Percentiles rank a stretch among this genome's conserved stretches.
Evolutionary conservation across 2,329 filamentous ascomycete species (phyloP).

Genomic region (Hortaea werneckii): DNA sequence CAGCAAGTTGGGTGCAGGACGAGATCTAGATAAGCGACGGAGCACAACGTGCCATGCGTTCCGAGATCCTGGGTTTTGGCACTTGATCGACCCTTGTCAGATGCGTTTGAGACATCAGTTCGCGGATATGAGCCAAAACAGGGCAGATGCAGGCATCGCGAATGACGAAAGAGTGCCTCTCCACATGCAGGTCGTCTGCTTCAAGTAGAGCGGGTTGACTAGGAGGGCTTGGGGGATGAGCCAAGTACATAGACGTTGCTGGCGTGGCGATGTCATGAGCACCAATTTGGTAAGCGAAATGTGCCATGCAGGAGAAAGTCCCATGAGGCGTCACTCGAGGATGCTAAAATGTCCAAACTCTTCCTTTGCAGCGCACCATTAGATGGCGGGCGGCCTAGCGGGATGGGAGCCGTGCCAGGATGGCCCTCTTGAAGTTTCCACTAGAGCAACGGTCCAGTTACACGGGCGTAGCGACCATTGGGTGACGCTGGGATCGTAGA

Average conservation of each 20-base stretch:
- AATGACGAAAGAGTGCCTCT: background rate
- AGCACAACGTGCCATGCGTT: slow-evolving; percentile 20
- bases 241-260: background rate
- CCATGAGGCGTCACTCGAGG: too few relatives aligned
- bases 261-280: background rate
- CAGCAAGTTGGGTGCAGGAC: slow-evolving; percentile 11
- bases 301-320: background rate
- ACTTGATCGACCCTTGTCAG: background rate
- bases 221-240: background rate
- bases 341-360: background rate
- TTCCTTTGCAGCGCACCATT: background rate
- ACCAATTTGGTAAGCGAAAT: background rate
- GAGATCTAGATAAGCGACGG: slow-evolving; percentile 21
- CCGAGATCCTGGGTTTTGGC: slow-evolving; percentile 14
- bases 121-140: background rate
- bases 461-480: background rate
- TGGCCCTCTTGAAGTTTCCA: background rate
- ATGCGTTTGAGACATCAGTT: background rate
- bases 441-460: background rate
- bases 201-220: background rate
- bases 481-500: background rate
- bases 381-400: background rate
- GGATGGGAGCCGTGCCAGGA: background rate
- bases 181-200: background rate
- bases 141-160: background rate